Base-by-base conservation (phyloP, 345 rosid genomes). In the Rhodomyrtus tomentosa region DNA sequence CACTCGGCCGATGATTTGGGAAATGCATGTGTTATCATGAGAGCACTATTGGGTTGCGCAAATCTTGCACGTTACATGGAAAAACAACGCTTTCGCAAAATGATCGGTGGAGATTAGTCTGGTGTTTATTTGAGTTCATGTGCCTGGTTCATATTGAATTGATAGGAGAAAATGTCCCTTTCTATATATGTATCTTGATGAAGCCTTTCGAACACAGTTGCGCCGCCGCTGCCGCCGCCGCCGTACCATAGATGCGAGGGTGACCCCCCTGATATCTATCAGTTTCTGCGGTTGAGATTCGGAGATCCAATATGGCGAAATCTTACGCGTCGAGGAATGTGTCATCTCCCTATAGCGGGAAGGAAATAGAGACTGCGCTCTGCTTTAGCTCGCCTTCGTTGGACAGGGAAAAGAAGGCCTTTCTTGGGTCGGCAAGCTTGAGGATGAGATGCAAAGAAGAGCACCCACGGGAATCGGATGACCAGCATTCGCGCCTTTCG, bases 361-460 rank as follows among this genome's bases (percentile, higher is more conserved):
- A 68, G 40, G 56, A 85, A 51, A 83, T 52, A 76, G 82, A 81
- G 42, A 51, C 85, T 8, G n/a, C 85, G 81, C 62, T 76, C 27
- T 52, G 85, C 68, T 84, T 74, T 50, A 54, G 58, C 52, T 84
- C 85, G 52, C 89, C 89, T 76, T 32, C 84, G 5, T 86, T 84
- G 24, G 93, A 90, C 38, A 83, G 55, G 90, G 93, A 87, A 11
- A 72, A 62, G 50, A 87, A 40, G 32, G 84, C 85, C 49, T 84
- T 87, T 12, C 79, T 81, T 21, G 86, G 83, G 42, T 82, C 91
- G 7, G 54, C 85, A 42, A 90, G 86, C 58, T 76, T 86, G 80
- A 81, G 85, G 88, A 84, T 54, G 56, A 88, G 84, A 83, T 87
- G 87, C 84, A 45, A 54, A 27, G 73, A 87, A 82, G 81, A 25